Percentiles rank a stretch among this genome's conserved stretches.
Conservation (phyloP, 805 yeast genomes). For the Pichia deserticola region DNA sequence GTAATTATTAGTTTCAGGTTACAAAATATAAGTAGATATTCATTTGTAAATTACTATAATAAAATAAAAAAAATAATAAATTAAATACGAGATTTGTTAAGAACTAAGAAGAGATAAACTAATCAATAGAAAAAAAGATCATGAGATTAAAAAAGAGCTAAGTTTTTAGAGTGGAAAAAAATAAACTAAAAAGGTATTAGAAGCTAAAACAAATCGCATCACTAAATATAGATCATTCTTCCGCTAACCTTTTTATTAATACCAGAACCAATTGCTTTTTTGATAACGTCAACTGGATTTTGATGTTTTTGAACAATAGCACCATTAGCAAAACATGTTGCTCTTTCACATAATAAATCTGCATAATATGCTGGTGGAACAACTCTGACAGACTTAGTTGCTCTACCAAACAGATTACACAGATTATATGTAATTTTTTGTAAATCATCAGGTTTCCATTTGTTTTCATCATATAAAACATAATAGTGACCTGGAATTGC, state of each 20-base stretch:
- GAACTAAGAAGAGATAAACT: too few species aligned
- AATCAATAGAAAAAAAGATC: too few species aligned
- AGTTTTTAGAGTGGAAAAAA: too few species aligned
- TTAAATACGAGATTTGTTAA: too few species aligned
- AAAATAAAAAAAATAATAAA: too few species aligned
- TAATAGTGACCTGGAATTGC: constrained; percentile 29
- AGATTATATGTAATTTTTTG: constrained; percentile 25
- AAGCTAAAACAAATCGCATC: neutral
- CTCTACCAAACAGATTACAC: constrained; percentile 25
- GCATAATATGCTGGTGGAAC: constrained; percentile 29
- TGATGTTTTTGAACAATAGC: constrained; percentile 5
- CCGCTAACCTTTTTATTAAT: constrained; percentile 15
- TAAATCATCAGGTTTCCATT: constrained; percentile 22
- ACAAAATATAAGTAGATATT: too few species aligned
- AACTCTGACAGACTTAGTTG: constrained; percentile 27
- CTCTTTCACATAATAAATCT: constrained; percentile 27
- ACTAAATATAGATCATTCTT: constrained; percentile 16
- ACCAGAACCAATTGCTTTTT: constrained; percentile 13
- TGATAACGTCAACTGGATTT: constrained; percentile 14
- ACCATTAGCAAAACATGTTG: constrained; percentile 17
- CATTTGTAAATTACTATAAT: too few species aligned
- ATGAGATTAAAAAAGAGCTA: too few species aligned
- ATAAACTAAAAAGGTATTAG: too few species aligned
- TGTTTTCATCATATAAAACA: constrained; percentile 25
- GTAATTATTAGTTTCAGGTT: too few species aligned